These are phyloP conservation scores for Cladorrhinum samala DNA, from an alignment of 495 filamentous ascomycete genomes.

Conservation along the genomic window DNA sequence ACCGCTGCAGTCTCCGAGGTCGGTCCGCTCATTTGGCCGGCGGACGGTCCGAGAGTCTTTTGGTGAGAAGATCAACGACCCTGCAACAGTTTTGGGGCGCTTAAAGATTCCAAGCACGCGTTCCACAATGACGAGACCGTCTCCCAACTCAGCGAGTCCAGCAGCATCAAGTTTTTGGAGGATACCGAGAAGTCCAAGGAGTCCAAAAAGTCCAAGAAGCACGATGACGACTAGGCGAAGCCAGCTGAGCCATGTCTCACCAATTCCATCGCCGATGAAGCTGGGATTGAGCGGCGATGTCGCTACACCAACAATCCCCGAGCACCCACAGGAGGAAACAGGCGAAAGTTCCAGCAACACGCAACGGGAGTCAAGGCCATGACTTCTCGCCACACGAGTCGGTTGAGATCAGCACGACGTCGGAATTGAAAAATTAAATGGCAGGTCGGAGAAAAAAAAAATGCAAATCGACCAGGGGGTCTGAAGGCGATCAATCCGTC, in stretches of 20 bases:
- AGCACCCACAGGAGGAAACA: neutral
- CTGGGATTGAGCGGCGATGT: neutral
- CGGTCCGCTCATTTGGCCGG: constrained; percentile 2
- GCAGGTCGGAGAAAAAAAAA: no score
- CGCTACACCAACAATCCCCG: neutral
- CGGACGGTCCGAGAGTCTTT: constrained; percentile 23
- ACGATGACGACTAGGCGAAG: constrained; percentile 1
- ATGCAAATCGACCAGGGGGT: no score
- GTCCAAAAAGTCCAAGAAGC: constrained; percentile 2
- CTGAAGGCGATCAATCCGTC: no score
- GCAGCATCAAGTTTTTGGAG: constrained; percentile 11
- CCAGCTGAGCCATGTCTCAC: neutral
- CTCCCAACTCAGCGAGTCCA: constrained; percentile 11
- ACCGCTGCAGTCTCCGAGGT: constrained; percentile 8
- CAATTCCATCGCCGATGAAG: neutral
- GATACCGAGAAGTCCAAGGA: constrained; percentile 11
- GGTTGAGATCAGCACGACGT: no score
- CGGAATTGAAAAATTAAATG: no score
- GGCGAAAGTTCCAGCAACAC: neutral
- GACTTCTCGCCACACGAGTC: no score
- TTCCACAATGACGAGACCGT: constrained; percentile 3
- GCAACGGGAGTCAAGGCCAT: constrained; percentile 4
- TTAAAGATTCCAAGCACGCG: constrained; percentile 8
- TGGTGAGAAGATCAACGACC: constrained; percentile 25
- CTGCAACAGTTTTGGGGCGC: constrained; percentile 13